These are phyloP conservation scores for Ramularia collo-cygni DNA, from an alignment of 2,329 filamentous ascomycete species.

Conservation along the genomic window DNA sequence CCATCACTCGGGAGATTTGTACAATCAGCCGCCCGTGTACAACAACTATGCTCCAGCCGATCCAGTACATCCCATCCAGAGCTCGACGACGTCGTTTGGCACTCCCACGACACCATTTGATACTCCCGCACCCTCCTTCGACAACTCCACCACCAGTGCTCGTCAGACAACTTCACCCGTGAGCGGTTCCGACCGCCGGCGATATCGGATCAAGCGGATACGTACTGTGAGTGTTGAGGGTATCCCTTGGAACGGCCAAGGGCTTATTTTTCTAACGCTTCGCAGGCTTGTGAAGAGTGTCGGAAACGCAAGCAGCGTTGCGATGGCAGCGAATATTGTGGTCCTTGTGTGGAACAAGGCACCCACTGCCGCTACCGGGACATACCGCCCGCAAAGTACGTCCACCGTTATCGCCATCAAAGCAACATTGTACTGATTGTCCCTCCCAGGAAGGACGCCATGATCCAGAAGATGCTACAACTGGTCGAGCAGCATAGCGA, in stretches of 20 bases:
- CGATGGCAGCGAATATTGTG: slow-evolving; percentile 60
- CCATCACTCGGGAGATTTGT: not conserved
- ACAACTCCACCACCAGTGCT: not conserved
- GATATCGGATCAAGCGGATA: slow-evolving; percentile 1
- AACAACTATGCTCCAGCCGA: not conserved
- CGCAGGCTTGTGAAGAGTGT: slow-evolving; percentile 91
- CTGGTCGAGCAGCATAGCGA: slow-evolving; percentile 16
- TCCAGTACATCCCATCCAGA: not conserved
- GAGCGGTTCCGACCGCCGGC: not conserved
- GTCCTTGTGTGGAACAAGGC: slow-evolving; percentile 14
- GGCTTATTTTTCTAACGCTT: slow-evolving; percentile 31
- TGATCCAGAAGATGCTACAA: slow-evolving; percentile 17
- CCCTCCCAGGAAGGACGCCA: slow-evolving; percentile 15
- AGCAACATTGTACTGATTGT: slow-evolving; percentile 1
- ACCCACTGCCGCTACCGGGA: slow-evolving; percentile 18
- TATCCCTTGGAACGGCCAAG: not conserved
- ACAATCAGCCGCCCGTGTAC: not conserved
- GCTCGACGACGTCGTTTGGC: not conserved
- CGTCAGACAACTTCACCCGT: not conserved
- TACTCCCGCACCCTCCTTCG: not conserved
- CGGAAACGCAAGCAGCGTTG: slow-evolving; percentile 96
- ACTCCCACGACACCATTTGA: not conserved
- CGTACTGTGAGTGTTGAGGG: not conserved
- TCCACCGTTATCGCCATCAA: not conserved
- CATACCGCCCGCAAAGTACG: slow-evolving; percentile 17